A percentile compares a stretch with the other conserved stretches of the same genome.
phyloP scores from a whole-genome alignment of 1,139 yeast genomes.

The Geotrichum citri-aurantii region DNA sequence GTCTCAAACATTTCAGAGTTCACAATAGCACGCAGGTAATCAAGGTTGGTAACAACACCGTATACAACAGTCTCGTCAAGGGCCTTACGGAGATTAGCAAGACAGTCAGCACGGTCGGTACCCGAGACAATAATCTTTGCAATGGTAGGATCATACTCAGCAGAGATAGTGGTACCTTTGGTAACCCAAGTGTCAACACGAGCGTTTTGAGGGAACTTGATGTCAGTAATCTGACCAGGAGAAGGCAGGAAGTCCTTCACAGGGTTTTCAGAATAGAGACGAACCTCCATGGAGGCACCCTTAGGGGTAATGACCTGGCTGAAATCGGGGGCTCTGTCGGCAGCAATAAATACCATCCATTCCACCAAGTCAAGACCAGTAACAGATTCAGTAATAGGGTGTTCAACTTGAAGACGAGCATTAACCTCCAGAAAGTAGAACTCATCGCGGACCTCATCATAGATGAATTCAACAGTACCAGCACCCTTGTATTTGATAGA shows the following conservation, averaged over 20 bases:
- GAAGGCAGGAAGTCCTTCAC: conserved; percentile 92
- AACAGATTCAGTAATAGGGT: conserved; percentile 92
- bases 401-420: conserved; percentile 95
- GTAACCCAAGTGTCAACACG: conserved; percentile 92
- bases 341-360: conserved; percentile 93
- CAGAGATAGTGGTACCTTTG: conserved; percentile 83
- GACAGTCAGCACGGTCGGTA: conserved; percentile 76
- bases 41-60: conserved; percentile 87
- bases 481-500: conserved; percentile 89
- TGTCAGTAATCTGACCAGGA: conserved; percentile 89
- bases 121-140: conserved; percentile 97
- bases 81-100: conserved; percentile 69
- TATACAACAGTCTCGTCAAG: conserved; percentile 78
- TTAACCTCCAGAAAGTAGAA: conserved; percentile 94
- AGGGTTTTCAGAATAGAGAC: conserved; percentile 95
- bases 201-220: conserved; percentile 80
- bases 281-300: conserved; percentile 95
- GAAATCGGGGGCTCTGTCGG: conserved; percentile 79
- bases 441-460: conserved; percentile 76
- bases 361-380: conserved; percentile 93
- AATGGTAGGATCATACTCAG: conserved; percentile 93
- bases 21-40: conserved; percentile 80
- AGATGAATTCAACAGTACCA: conserved; percentile 94
- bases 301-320: conserved; percentile 50
- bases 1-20: conserved; percentile 75